phyloP scores from a whole-genome alignment of 2,329 filamentous ascomycete species.

The Ophiostoma perfectum region DNA sequence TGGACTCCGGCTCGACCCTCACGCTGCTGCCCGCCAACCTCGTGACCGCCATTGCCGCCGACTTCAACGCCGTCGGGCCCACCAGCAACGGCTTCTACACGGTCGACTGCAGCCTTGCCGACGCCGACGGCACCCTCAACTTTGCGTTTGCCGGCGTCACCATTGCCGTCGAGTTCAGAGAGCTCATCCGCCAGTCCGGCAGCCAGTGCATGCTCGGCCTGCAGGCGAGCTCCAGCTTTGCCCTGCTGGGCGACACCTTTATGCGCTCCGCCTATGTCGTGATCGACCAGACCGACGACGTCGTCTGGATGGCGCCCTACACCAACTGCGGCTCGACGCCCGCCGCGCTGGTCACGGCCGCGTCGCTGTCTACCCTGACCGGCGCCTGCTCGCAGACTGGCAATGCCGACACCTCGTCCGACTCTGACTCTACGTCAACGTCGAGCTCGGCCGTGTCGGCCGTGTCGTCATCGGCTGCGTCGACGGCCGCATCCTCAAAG shows the following conservation, averaged over 20 bases:
- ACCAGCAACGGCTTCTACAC: slow-evolving; percentile 42
- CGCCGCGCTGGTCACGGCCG: slow-evolving; percentile 31
- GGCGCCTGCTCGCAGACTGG: slow-evolving; percentile 22
- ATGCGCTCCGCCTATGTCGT: slow-evolving; percentile 52
- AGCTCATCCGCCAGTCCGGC: slow-evolving; percentile 42
- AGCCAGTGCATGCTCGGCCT: slow-evolving; percentile 46
- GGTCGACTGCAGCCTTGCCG: slow-evolving; percentile 42
- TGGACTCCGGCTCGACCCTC: slow-evolving; percentile 66
- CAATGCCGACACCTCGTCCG: not conserved
- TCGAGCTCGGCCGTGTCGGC: not conserved
- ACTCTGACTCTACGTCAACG: not conserved
- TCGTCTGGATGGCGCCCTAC: slow-evolving; percentile 47
- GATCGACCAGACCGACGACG: slow-evolving; percentile 47
- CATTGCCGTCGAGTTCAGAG: slow-evolving; percentile 45
- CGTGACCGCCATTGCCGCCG: slow-evolving; percentile 44
- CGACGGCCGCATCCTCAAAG: not conserved
- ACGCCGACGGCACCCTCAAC: slow-evolving; percentile 36
- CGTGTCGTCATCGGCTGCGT: not conserved
- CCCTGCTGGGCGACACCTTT: slow-evolving; percentile 55
- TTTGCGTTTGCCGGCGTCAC: slow-evolving; percentile 46
- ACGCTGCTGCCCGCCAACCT: slow-evolving; percentile 59
- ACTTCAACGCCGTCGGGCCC: slow-evolving; percentile 41
- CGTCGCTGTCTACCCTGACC: slow-evolving; percentile 22
- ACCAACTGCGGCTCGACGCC: slow-evolving; percentile 46
- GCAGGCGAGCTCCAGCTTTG: slow-evolving; percentile 42